phyloP scores from a whole-genome alignment of 768 basidiomycete species.

The Amanita brunnescens region DNA sequence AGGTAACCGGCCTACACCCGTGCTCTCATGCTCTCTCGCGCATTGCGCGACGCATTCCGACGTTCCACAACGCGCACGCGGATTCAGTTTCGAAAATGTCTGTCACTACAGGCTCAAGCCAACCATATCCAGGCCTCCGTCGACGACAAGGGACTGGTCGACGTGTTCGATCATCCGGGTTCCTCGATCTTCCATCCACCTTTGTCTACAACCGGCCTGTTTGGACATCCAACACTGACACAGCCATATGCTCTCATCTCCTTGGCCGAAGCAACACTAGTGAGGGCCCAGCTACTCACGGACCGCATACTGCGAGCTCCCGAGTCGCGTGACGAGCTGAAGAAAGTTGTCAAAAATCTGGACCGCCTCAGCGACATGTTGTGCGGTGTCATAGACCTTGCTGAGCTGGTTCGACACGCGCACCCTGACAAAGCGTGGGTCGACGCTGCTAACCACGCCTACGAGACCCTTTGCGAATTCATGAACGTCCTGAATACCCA shows the following conservation, averaged over 20 bases:
- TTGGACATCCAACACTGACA: conserved; percentile 68
- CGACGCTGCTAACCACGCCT: conserved; percentile 74
- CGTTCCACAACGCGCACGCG: conserved; percentile 23
- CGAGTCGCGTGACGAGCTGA: conserved; percentile 64
- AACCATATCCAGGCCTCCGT: conserved; percentile 47
- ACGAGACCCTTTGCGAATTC: conserved; percentile 89
- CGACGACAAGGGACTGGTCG: conserved; percentile 58
- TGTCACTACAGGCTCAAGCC: conserved; percentile 25
- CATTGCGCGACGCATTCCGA: conserved; percentile 33
- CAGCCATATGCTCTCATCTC: conserved; percentile 60
- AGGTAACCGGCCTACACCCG: background rate
- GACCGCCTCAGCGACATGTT: conserved; percentile 94
- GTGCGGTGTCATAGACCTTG: conserved; percentile 93
- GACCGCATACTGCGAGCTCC: conserved; percentile 71
- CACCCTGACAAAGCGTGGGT: conserved; percentile 87
- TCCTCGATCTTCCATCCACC: conserved; percentile 28
- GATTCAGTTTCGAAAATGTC: conserved; percentile 36
- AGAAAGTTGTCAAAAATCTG: conserved; percentile 88
- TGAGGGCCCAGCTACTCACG: conserved; percentile 76
- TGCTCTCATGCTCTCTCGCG: conserved; percentile 33
- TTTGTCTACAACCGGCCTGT: conserved; percentile 66
- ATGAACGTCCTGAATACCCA: conserved; percentile 98
- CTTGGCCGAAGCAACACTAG: conserved; percentile 71
- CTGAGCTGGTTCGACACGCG: conserved; percentile 87
- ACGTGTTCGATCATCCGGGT: conserved; percentile 64